Base-by-base conservation (phyloP, 768 basidiomycete species). In the Peribolospora baueri region DNA sequence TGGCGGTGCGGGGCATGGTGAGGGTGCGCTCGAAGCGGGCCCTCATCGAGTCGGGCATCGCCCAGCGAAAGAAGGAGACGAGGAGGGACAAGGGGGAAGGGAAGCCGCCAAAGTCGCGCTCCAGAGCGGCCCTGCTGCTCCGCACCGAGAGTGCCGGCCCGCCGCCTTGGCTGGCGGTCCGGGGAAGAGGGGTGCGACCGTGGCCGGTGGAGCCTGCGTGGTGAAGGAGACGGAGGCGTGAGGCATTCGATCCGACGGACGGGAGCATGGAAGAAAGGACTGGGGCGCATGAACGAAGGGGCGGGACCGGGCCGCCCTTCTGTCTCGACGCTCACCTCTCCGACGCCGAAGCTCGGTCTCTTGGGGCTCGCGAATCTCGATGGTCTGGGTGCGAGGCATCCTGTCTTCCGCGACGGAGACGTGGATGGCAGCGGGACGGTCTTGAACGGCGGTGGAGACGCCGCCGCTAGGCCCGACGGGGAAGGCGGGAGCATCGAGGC, bases 1-100 rank as follows among this genome's bases (percentile, higher is more conserved):
- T 79, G 7, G 71, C 76, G 11, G 81, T 80, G 3, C 71, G 70
- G 4, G 83, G 84, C 13, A 90, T 75, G 1, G 86, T 90, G 43
- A 87, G 58, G 0, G 81, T 84, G 49, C 77, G 74, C 7, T 73
- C 75, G 41, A 91, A 65, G 25, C 25, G 25, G 46, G 69, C 74
- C 49, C 70, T 73, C 46, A 75, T 68, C 25, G 80, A 56, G 6
- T 72, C 66, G 0, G 88, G 90, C 52, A 88, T 83, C 41, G 80
- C 65, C 37, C 69, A 69, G 7, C 68, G 59, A 39, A 85, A 67
- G 2, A 81, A 57, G 7, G 63, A 66, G 3, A 69, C 73, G 9
- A 79, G 55, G 13, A 70, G 55, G 36, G 65, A 56, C 55, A 65
- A 48, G 7, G 68, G 63, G 52, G 67, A 65, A 14, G 71, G 67